Conservation (phyloP, 306 rosid genomes). For the Trichosanthes cucumerina region DNA sequence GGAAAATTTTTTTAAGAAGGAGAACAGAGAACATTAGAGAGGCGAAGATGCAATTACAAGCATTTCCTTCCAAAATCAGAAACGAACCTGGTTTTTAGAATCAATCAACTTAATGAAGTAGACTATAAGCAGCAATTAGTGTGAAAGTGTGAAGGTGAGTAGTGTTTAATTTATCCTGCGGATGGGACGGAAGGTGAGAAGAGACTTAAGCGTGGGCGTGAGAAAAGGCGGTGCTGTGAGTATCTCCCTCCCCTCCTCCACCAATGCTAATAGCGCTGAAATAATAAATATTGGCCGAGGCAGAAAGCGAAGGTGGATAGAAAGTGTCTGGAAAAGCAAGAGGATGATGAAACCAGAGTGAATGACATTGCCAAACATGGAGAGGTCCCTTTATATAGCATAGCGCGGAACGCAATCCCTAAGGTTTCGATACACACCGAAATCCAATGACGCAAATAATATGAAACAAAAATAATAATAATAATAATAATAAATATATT, state of each 20-base stretch:
- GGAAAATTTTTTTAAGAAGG: neutral
- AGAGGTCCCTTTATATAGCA: neutral
- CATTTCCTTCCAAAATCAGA: neutral
- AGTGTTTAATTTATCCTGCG: neutral
- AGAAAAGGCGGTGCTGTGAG: neutral
- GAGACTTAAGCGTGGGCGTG: neutral
- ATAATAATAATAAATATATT: neutral
- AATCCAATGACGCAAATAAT: conserved; percentile 4
- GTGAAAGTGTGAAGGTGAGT: neutral
- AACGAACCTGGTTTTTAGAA: neutral
- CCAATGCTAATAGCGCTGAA: neutral
- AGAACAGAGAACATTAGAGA: neutral
- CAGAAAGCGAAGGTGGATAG: neutral
- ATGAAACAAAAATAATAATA: neutral
- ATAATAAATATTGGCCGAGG: neutral
- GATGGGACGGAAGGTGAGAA: neutral
- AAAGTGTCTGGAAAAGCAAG: neutral
- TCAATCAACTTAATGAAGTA: neutral
- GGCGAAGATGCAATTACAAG: neutral
- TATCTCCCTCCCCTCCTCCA: neutral
- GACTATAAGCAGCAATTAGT: neutral
- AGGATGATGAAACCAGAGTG: neutral
- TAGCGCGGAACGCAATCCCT: neutral
- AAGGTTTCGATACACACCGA: neutral
- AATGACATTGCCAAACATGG: neutral